phyloP scores from a whole-genome alignment of 495 filamentous ascomycete species.

The Astrothelium subdiscretum region DNA sequence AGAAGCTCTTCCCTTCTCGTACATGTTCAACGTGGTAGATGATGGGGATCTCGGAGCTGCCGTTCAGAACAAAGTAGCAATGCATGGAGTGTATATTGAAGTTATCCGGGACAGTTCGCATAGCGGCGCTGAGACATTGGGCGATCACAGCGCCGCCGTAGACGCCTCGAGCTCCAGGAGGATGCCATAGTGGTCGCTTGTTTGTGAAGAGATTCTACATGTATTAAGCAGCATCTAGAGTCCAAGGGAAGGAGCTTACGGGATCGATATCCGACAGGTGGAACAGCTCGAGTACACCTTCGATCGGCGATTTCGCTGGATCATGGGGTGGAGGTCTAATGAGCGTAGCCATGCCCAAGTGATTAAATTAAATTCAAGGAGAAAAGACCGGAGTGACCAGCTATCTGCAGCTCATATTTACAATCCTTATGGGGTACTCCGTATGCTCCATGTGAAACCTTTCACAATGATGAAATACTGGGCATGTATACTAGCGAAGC shows the following conservation, averaged over 20 bases:
- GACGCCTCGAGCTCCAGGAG: slow-evolving; percentile 79
- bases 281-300: slow-evolving; percentile 79
- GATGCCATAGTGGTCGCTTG: slow-evolving; percentile 78
- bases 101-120: slow-evolving; percentile 65
- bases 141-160: slow-evolving; percentile 91
- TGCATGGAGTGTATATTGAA: slow-evolving; percentile 92
- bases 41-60: slow-evolving; percentile 71
- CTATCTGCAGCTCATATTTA: not conserved
- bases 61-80: slow-evolving; percentile 95
- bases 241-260: slow-evolving; percentile 29
- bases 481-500: not conserved
- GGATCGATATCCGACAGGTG: slow-evolving; percentile 69
- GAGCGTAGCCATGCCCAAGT: slow-evolving; percentile 44
- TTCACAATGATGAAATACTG: not conserved
- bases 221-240: not conserved
- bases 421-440: not conserved
- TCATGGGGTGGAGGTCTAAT: slow-evolving; percentile 64
- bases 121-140: slow-evolving; percentile 79
- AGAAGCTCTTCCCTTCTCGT: slow-evolving; percentile 79
- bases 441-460: not conserved
- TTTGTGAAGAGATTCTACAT: slow-evolving; percentile 83
- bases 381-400: not conserved
- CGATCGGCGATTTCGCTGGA: slow-evolving; percentile 64
- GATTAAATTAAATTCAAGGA: not conserved
- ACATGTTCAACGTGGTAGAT: slow-evolving; percentile 89